A percentile compares a stretch with the other conserved stretches of the same genome.
Conservation (phyloP, 148 eudicot species). For the Limonium bicolor region DNA sequence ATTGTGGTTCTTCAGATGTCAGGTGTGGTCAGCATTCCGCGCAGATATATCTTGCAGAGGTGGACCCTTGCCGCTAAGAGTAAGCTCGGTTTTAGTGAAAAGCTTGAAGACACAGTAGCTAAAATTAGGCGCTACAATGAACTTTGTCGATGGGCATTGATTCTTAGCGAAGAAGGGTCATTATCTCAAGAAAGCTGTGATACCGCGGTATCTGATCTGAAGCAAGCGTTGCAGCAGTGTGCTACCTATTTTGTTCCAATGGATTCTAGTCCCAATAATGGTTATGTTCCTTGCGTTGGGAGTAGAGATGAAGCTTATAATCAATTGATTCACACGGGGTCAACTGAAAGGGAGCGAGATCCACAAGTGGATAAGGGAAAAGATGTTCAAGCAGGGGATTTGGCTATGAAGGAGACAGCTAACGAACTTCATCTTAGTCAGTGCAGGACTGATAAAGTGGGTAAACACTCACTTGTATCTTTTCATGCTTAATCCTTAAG, state of each 20-base stretch:
- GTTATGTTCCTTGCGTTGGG: slow-evolving; percentile 10
- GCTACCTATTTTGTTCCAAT: slow-evolving; percentile 12
- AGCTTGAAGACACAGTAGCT: slow-evolving; percentile 33
- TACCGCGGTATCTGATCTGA: slow-evolving; percentile 27
- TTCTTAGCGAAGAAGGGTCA: slow-evolving; percentile 61
- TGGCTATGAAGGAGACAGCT: slow-evolving; percentile 17
- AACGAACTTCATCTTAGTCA: slow-evolving; percentile 7
- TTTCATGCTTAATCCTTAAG: neutral
- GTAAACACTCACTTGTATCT: slow-evolving; percentile 3
- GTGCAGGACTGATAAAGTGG: slow-evolving; percentile 19
- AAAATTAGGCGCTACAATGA: slow-evolving; percentile 53
- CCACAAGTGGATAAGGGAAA: slow-evolving; percentile 9
- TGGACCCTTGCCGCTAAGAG: slow-evolving; percentile 59
- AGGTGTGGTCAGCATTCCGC: slow-evolving; percentile 49
- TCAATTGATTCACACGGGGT: slow-evolving; percentile 14
- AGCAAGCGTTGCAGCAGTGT: slow-evolving; percentile 39
- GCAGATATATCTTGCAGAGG: slow-evolving; percentile 44
- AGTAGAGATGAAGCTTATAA: slow-evolving; percentile 21
- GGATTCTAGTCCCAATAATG: slow-evolving; percentile 17
- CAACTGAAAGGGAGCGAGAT: slow-evolving; percentile 13
- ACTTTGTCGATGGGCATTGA: slow-evolving; percentile 49
- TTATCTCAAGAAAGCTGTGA: slow-evolving; percentile 39
- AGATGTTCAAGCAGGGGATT: slow-evolving; percentile 15
- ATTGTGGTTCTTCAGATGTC: slow-evolving; percentile 64
- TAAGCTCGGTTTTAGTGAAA: slow-evolving; percentile 32